Base-by-base conservation (phyloP, 1,284 basidiomycete genomes). In the Omphalotus olearius region DNA sequence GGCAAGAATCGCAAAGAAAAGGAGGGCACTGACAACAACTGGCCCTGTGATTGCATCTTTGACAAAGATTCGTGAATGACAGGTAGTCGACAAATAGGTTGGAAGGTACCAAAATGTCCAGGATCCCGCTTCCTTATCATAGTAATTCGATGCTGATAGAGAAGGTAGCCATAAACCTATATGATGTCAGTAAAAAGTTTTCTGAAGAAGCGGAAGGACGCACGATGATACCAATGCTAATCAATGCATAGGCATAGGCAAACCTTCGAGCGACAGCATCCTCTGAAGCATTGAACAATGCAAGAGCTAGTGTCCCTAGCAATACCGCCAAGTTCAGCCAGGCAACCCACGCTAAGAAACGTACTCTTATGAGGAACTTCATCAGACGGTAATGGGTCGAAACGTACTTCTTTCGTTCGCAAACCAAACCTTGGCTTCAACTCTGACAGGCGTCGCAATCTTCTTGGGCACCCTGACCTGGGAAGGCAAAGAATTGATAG, bases 351-450 rank as follows among this genome's bases (percentile, higher is more conserved):
- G 94, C 89, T 91, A 48, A 28, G 11, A n/a, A 4, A 20, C 16
- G 6, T 26, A 39, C 5, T 23, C 5, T 46, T 9, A 33, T 18
- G 51, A 6, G 13, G 39, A 1, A 13, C 13, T 9, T 33, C 30
- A 13, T 3, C 30, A 33, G 11, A 11, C 18, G 1, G 28, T 35
- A 14, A 7, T 17, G 52, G 35, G 10, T 28, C 45, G 3, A 26
- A 13, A 68, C 76, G 50, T 54, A 92, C 90, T 99, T 60, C 97
- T 78, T 70, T 99, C 97, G 66, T 98, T 98, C 6, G 97, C 95
- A 71, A 99, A 98, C 91, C 96, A 99, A 39, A 99, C 96, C 66
- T 99, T 99, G 28, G 89, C 90, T 68, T 99, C 96, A 36, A 99
- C 92, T 59, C 88, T 89, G 60, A 98, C 80, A 0, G 93, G 88